A percentile compares a stretch with the other conserved stretches of the same genome.
These are phyloP conservation scores for Lodderomyces margitis DNA, from an alignment of 1,139 yeast species.

Conservation along the genomic window DNA sequence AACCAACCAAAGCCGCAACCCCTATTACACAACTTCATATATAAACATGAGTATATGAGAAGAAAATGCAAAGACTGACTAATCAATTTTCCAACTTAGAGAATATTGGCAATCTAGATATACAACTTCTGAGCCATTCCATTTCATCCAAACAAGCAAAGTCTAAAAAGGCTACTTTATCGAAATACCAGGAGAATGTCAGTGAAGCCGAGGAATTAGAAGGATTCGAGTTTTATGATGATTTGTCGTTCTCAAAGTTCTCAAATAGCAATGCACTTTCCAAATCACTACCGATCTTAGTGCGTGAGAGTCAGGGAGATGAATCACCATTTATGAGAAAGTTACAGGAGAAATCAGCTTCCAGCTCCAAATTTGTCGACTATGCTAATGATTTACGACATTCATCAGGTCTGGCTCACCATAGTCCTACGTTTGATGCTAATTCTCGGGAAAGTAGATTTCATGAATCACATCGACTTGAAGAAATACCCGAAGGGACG, in stretches of 20 bases:
- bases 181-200: constrained; percentile 17
- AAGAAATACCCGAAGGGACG: constrained; percentile 8
- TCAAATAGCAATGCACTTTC: constrained; percentile 19
- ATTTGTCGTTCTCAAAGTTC: constrained; percentile 39
- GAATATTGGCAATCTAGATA: constrained; percentile 9
- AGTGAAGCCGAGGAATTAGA: constrained; percentile 17
- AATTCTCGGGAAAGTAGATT: neutral
- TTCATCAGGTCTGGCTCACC: constrained; percentile 1
- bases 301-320: neutral
- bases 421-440: neutral
- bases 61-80: constrained; percentile 8
- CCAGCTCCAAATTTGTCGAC: constrained; percentile 8
- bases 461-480: neutral
- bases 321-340: constrained; percentile 30
- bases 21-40: neutral
- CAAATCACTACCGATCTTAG: neutral
- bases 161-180: constrained; percentile 10
- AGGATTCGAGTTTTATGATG: constrained; percentile 15
- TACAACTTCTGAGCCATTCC: constrained; percentile 8
- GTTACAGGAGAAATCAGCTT: constrained; percentile 18
- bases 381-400: neutral
- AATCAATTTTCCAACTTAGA: constrained; percentile 10
- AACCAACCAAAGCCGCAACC: neutral
- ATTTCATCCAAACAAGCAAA: neutral
- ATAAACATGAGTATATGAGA: constrained; percentile 4